Percentiles rank a stretch among this genome's conserved stretches.
Conservation (phyloP, 2,329 filamentous ascomycete species). For the Pochonia chlamydosporia region DNA sequence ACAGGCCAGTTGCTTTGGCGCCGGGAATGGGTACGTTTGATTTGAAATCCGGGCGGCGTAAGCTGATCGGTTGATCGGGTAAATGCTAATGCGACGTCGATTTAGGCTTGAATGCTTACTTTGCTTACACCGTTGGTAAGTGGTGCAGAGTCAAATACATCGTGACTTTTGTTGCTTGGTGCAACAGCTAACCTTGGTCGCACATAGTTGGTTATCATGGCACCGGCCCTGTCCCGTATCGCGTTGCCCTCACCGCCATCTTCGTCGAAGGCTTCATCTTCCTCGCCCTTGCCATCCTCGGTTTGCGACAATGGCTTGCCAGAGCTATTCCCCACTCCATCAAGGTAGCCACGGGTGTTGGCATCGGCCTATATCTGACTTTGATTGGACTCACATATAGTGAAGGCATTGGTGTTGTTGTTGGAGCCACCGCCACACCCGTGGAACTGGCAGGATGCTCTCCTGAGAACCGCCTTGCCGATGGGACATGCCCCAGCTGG, state of each 20-base stretch:
- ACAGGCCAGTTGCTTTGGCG: constrained; percentile 31
- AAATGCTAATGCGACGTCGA: constrained; percentile 2
- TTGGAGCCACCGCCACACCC: constrained; percentile 62
- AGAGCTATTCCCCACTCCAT: constrained; percentile 77
- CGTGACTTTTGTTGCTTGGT: neutral
- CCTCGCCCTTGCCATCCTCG: constrained; percentile 70
- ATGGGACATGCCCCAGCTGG: constrained; percentile 54
- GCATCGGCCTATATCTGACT: constrained; percentile 78
- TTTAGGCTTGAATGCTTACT: constrained; percentile 72
- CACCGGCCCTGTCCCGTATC: constrained; percentile 65
- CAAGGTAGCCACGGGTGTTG: constrained; percentile 80
- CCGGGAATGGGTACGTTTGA: constrained; percentile 35
- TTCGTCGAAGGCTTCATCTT: constrained; percentile 88
- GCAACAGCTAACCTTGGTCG: constrained; percentile 9
- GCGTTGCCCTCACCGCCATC: constrained; percentile 74
- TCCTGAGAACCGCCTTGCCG: constrained; percentile 30
- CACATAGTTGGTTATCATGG: constrained; percentile 65
- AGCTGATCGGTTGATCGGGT: neutral
- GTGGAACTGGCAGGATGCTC: constrained; percentile 70
- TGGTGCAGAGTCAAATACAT: constrained; percentile 12
- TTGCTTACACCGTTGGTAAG: constrained; percentile 59
- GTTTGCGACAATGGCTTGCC: constrained; percentile 83
- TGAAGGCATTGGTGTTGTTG: constrained; percentile 75
- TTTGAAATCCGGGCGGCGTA: too few relatives aligned
- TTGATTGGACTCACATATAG: constrained; percentile 72